Evolutionary conservation across 306 rosid genomes (phyloP).

Genomic region (Gastrolobium bilobum): DNA sequence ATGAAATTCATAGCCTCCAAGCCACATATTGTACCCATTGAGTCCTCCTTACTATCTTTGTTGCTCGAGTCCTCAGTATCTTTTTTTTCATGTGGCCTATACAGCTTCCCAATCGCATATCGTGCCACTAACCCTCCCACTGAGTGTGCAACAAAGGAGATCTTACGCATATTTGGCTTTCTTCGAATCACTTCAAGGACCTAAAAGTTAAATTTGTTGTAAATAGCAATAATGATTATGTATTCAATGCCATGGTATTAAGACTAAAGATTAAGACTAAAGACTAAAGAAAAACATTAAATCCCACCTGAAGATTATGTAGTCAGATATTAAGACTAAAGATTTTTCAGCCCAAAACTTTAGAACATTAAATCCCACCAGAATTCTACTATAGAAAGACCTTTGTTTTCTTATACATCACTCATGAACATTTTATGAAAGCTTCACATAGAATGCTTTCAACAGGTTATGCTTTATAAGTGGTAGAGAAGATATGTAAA

Average conservation of each 20-base stretch:
- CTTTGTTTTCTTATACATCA: conserved; percentile 21
- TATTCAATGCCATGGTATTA: conserved; percentile 24
- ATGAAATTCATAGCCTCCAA: conserved; percentile 89
- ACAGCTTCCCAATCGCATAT: conserved; percentile 87
- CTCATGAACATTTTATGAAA: conserved; percentile 34
- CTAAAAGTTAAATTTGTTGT: conserved; percentile 53
- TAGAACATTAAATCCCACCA: neutral
- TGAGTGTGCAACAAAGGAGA: conserved; percentile 93
- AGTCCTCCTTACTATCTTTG: conserved; percentile 53
- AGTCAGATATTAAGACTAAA: conserved; percentile 22
- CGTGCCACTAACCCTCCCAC: conserved; percentile 98
- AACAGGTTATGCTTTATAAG: conserved; percentile 4
- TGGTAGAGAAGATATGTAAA: conserved; percentile 17
- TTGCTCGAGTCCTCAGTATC: conserved; percentile 47
- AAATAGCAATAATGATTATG: conserved; percentile 13
- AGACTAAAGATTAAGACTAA: neutral
- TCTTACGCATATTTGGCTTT: conserved; percentile 75
- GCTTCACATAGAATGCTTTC: conserved; percentile 15
- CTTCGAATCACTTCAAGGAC: conserved; percentile 74
- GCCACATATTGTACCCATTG: conserved; percentile 75
- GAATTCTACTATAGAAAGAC: neutral
- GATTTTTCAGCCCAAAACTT: conserved; percentile 18
- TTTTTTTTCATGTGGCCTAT: conserved; percentile 64
- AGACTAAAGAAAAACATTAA: no score
- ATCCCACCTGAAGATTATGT: no score